Evolutionary conservation across 306 rosid genomes (phyloP), one percentile per base, ranked within the genome.

Genomic region (Vigna trinervia): DNA sequence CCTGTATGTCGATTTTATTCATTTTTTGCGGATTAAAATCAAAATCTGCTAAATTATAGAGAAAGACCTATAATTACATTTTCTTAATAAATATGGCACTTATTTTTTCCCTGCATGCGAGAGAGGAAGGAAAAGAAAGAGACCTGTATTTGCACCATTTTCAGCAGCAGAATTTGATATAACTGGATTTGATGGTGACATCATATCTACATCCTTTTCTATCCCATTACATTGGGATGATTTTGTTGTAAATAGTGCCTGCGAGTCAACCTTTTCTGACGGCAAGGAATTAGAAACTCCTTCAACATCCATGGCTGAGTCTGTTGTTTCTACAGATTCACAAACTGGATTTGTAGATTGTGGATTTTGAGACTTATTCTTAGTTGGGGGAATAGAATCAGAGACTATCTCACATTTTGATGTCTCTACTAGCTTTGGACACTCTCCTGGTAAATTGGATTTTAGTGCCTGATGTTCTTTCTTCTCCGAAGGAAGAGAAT

Each of bases 71-170:
- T 23, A 73, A 20, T 34, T 22, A 61, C 13, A 74, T 68, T 77
- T 57, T 68, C 22, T 41, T 43, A 75, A 60, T 60, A 81, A 75
- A 75, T 57, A 64, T 17, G 0, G 15, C 74, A 51, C 38, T 62
- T 59, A 15, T 41, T 64, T 71, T 51, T 47, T 59, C 9, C 12
- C 65, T 32, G 13, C 12, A 1, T 26, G 36, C 30, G 57, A 3
- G 51, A 3, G 61, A 36, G 73, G n/a, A 50, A 47, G 23, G 39
- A 17, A 74, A 77, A 65, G 81, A 69, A 52, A 76, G 43, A 65
- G 85, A 83, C 85, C 86, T 52, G 74, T 72, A 80, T 81, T 85
- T 78, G 87, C 78, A 77, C 77, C 83, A 75, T 71, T 84, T 80
- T 77, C 89, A 39, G 83, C 45, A 22, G 53, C 81, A 75, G 88